Conservation (phyloP, 176 grass and related monocot species). For the Coix lacrymajobi region DNA sequence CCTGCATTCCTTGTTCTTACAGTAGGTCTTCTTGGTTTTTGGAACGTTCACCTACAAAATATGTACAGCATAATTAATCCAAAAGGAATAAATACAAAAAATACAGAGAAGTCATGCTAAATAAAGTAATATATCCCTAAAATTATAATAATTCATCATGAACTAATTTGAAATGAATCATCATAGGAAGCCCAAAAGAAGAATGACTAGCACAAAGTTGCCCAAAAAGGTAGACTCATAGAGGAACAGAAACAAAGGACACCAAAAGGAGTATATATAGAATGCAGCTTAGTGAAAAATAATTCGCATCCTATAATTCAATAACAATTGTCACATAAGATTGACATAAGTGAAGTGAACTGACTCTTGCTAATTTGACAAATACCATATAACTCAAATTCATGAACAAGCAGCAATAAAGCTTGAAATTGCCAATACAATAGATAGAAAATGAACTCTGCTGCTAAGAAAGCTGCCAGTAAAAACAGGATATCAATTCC, state of each 20-base stretch:
- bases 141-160: neutral
- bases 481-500: neutral
- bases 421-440: neutral
- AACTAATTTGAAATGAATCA: neutral
- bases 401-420: neutral
- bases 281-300: neutral
- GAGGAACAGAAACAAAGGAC: neutral
- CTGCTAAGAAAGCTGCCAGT: neutral
- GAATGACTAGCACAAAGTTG: neutral
- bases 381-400: neutral
- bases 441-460: neutral
- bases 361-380: neutral
- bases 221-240: neutral
- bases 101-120: neutral
- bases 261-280: neutral
- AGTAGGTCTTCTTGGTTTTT: slow-evolving; percentile 87
- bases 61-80: neutral
- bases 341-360: neutral
- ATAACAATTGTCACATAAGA: neutral
- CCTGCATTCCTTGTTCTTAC: slow-evolving; percentile 79
- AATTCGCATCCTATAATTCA: neutral
- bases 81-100: neutral
- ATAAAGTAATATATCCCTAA: neutral
- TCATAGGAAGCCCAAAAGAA: neutral
- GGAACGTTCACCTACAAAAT: slow-evolving; percentile 68